A percentile compares a stretch with the other conserved stretches of the same genome.
Conservation (phyloP, 2,329 filamentous ascomycete species). For the Claviceps sp. region DNA sequence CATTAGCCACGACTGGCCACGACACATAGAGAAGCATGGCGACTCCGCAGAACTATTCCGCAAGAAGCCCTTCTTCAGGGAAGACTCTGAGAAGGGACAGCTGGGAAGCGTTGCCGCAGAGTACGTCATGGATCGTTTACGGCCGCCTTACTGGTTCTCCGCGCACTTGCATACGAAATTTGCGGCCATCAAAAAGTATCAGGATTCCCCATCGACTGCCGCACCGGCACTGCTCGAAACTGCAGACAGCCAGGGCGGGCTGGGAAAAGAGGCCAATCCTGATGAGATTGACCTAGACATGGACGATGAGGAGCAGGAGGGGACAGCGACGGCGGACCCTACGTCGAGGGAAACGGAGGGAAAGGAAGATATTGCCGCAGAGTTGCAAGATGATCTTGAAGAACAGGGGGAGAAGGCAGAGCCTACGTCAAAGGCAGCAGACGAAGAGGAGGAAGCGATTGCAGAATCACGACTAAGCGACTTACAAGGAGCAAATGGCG, state of each 20-base stretch:
- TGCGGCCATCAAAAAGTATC: constrained; percentile 50
- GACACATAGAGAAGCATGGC: constrained; percentile 66
- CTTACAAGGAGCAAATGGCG: neutral
- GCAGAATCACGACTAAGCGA: neutral
- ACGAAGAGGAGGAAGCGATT: neutral
- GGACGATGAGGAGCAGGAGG: constrained; percentile 26
- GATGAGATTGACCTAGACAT: constrained; percentile 61
- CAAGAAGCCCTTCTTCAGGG: constrained; percentile 60
- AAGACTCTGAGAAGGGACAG: constrained; percentile 61
- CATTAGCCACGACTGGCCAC: constrained; percentile 92
- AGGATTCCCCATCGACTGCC: constrained; percentile 16
- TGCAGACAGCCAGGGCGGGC: neutral
- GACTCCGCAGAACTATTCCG: constrained; percentile 54
- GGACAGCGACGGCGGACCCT: neutral
- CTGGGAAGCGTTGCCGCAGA: constrained; percentile 71
- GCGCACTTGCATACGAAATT: constrained; percentile 90
- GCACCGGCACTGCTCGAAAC: neutral
- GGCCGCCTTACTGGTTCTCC: constrained; percentile 82
- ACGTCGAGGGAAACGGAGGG: neutral
- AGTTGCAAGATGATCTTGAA: neutral
- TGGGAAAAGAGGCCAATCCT: constrained; percentile 32
- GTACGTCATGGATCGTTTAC: constrained; percentile 66
- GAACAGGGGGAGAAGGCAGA: constrained; percentile 7
- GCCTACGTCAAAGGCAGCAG: neutral
- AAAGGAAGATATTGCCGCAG: constrained; percentile 1